Conservation (phyloP, 495 filamentous ascomycete genomes). For the Podospora pseudopauciseta region DNA sequence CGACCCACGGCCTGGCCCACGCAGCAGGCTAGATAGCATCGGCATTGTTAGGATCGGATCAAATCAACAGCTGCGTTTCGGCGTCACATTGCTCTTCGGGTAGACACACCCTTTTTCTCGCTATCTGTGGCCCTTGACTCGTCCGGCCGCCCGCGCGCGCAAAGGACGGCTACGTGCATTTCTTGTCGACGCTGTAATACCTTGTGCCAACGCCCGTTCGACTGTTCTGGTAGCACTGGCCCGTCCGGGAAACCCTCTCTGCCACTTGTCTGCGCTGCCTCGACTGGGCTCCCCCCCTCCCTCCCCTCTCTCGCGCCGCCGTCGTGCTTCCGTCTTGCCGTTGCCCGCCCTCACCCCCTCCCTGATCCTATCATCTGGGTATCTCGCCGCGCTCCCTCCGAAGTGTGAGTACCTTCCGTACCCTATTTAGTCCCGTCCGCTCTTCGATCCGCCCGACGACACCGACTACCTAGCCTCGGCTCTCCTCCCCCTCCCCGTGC, state of each 20-base stretch:
- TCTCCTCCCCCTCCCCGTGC: slow-evolving; percentile 16
- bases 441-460: slow-evolving; percentile 19
- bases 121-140: slow-evolving; percentile 18
- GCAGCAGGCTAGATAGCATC: background rate
- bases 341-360: background rate
- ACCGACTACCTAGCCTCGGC: slow-evolving; percentile 24
- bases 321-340: slow-evolving; percentile 6
- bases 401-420: slow-evolving; percentile 9
- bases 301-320: slow-evolving; percentile 6
- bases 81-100: slow-evolving; percentile 22
- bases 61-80: slow-evolving; percentile 20
- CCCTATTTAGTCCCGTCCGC: slow-evolving; percentile 19
- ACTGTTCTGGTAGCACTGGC: slow-evolving; percentile 10
- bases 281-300: background rate
- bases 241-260: slow-evolving; percentile 8
- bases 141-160: slow-evolving; percentile 14
- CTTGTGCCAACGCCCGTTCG: slow-evolving; percentile 26
- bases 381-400: background rate
- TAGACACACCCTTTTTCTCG: slow-evolving; percentile 13
- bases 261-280: slow-evolving; percentile 5
- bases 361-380: slow-evolving; percentile 4
- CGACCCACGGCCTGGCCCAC: background rate
- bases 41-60: background rate
- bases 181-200: slow-evolving; percentile 29
- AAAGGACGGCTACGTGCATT: slow-evolving; percentile 30